Evolutionary conservation across 352 stramenopile genomes (phyloP).

Genomic region (Plasmopara viticola): DNA sequence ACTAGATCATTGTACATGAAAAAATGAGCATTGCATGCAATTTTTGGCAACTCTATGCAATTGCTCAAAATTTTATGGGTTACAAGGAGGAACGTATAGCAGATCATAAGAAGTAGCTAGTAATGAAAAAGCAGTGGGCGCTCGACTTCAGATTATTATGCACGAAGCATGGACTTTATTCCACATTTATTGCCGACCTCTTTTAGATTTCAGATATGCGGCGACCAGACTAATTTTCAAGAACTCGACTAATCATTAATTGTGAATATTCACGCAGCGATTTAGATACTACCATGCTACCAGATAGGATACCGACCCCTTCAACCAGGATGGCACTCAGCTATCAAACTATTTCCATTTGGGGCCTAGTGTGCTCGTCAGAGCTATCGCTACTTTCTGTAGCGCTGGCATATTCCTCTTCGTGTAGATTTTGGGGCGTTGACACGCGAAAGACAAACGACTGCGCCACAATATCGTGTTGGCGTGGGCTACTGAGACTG

Average conservation of each 20-base stretch:
- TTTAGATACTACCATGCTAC: background rate
- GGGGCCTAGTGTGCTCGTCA: conserved; percentile 25
- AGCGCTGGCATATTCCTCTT: conserved; percentile 50
- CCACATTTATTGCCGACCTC: conserved; percentile 93
- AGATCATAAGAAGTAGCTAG: conserved; percentile 91
- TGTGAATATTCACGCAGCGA: background rate
- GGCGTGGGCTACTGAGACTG: conserved; percentile 72
- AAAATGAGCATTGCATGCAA: conserved; percentile 72
- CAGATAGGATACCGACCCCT: background rate
- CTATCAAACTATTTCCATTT: conserved; percentile 44
- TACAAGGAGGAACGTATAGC: conserved; percentile 72
- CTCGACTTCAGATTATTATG: conserved; percentile 99
- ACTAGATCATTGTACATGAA: conserved; percentile 53
- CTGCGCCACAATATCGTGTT: conserved; percentile 85
- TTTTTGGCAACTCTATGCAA: conserved; percentile 96
- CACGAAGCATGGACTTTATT: conserved; percentile 99
- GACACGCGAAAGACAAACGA: conserved; percentile 85
- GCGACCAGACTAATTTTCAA: no score
- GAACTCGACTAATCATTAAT: background rate
- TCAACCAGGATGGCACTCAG: background rate
- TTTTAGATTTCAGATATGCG: conserved; percentile 86
- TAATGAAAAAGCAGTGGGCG: conserved; percentile 89
- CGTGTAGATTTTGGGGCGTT: conserved; percentile 65
- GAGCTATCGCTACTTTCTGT: conserved; percentile 36
- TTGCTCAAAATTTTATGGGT: conserved; percentile 98